Base-by-base conservation (phyloP, 495 filamentous ascomycete species). In the Pyronema domesticum region DNA sequence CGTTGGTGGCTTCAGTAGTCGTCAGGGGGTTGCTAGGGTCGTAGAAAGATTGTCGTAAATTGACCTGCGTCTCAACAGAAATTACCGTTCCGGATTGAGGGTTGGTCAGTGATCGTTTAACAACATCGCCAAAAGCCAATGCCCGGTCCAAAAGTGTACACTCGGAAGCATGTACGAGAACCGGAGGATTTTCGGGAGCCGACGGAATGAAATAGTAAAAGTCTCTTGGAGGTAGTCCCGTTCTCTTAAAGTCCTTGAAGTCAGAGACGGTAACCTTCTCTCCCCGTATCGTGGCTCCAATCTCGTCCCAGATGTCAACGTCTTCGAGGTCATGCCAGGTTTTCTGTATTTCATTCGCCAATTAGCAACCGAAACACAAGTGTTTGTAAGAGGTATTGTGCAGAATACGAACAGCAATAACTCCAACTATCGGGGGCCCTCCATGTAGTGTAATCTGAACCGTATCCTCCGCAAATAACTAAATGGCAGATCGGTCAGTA, bases 111-210 rank as follows among this genome's bases (percentile, higher is more conserved):
- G 63, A 58, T n/a, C 65, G 68, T 54, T 75, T 76, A 9, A 76
- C 72, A 37, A 63, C 55, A 54, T 72, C 64, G 15, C 73, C 73
- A 15, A 72, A 62, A 19, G 61, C 60, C 9, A 73, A 57, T 17
- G 56, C 46, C 13, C 73, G 66, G 55, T 73, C 70, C 11, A 75
- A 51, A 9, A 75, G 65, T 7, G 57, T 59, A 18, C 75, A 57
- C 51, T 72, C 70, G 19, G 65, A 65, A 58, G 73, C 73, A 37
- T 67, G 65, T 6, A 76, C 54, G 23, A 76, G 66, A 39, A 58
- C 33, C 56, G 67, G 51, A 60, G 60, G 4, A 50, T 55, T 10
- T 36, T 55, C 33, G 13, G 58, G 68, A 65, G 23, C 45, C 30
- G 52, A 74, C 57, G 43, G 72, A 58, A 35, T 69, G 56, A 66